Percentiles rank a stretch among this genome's conserved stretches.
These are phyloP conservation scores for Tremellales sp. DNA, from an alignment of 1,284 basidiomycete genomes.

Conservation along the genomic window DNA sequence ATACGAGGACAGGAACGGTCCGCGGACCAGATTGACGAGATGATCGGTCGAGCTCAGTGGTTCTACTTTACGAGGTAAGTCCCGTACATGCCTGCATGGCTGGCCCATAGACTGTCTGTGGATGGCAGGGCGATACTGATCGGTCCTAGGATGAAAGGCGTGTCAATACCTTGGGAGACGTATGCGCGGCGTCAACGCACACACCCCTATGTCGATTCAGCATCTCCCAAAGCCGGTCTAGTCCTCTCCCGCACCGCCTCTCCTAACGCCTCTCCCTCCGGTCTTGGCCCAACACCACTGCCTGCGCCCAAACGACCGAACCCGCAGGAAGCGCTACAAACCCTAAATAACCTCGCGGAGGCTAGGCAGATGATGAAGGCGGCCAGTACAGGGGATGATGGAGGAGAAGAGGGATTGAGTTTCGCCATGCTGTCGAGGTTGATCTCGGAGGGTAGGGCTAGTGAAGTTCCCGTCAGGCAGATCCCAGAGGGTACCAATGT, in stretches of 20 bases:
- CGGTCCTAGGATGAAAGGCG: neutral
- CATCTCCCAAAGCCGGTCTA: too few relatives aligned
- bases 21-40: conserved; percentile 36
- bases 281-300: neutral
- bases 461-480: conserved; percentile 23
- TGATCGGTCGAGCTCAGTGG: conserved; percentile 42
- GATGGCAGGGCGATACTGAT: too few relatives aligned
- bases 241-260: too few relatives aligned
- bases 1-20: conserved; percentile 20
- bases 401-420: conserved; percentile 15
- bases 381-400: neutral
- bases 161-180: neutral
- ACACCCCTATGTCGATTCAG: neutral
- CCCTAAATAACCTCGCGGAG: conserved; percentile 18
- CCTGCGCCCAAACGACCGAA: neutral
- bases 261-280: too few relatives aligned
- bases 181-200: neutral
- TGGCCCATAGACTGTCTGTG: neutral
- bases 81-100: neutral
- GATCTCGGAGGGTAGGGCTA: conserved; percentile 32
- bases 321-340: neutral
- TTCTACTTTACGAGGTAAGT: conserved; percentile 39
- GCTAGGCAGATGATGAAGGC: conserved; percentile 22
- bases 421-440: conserved; percentile 24
- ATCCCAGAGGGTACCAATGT: conserved; percentile 36